A percentile compares a stretch with the other conserved stretches of the same genome.
phyloP scores from a whole-genome alignment of 2,329 filamentous ascomycete species.

The Pseudogymnoascus sp. region DNA sequence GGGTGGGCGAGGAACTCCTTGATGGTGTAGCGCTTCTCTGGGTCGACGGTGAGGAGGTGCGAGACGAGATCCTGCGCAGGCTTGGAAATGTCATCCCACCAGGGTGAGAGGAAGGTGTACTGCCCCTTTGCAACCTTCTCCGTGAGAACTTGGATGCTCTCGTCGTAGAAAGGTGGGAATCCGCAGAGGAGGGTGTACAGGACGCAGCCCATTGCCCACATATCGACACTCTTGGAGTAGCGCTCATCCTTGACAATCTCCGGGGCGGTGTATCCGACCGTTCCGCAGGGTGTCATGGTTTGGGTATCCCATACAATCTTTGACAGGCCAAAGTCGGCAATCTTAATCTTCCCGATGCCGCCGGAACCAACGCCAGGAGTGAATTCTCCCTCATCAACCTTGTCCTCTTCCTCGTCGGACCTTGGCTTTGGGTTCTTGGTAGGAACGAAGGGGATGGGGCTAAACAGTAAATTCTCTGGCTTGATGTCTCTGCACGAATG shows the following conservation, averaged over 20 bases:
- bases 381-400: conserved; percentile 94
- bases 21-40: conserved; percentile 91
- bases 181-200: conserved; percentile 94
- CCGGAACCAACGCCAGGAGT: conserved; percentile 72
- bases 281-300: conserved; percentile 99
- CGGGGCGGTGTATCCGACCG: conserved; percentile 93
- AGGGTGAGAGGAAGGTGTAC: conserved; percentile 95
- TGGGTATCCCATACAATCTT: conserved; percentile 98
- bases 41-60: conserved; percentile 88
- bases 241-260: conserved; percentile 99
- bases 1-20: conserved; percentile 88
- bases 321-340: conserved; percentile 94
- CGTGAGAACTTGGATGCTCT: conserved; percentile 92
- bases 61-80: conserved; percentile 89
- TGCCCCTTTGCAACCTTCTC: conserved; percentile 96
- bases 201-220: conserved; percentile 98
- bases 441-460: conserved; percentile 74
- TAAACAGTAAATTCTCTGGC: conserved; percentile 93
- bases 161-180: conserved; percentile 97
- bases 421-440: conserved; percentile 73
- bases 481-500: conserved; percentile 75
- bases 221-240: conserved; percentile 97
- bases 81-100: conserved; percentile 99
- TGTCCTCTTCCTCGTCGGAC: conserved; percentile 88
- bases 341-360: conserved; percentile 91